Evolutionary conservation across 2,329 filamentous ascomycete genomes (phyloP).

Genomic region (Apiospora koreana): DNA sequence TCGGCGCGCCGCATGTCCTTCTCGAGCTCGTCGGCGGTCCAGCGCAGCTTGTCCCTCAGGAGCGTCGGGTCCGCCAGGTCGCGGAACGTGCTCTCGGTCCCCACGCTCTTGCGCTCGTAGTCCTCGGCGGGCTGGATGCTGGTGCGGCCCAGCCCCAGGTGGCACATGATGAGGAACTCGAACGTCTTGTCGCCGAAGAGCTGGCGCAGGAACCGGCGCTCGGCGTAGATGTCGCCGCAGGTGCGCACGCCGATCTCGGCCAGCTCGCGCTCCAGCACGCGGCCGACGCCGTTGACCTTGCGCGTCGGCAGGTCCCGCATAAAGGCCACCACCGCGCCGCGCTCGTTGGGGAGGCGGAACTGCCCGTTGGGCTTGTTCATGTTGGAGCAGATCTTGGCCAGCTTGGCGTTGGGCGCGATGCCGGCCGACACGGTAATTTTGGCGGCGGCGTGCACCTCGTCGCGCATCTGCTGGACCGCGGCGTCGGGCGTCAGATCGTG

Average conservation of each 20-base stretch:
- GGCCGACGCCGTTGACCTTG: slow-evolving; percentile 93
- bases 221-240: slow-evolving; percentile 81
- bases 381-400: slow-evolving; percentile 95
- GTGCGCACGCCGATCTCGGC: slow-evolving; percentile 84
- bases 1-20: slow-evolving; percentile 78
- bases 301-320: slow-evolving; percentile 82
- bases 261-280: slow-evolving; percentile 89
- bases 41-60: slow-evolving; percentile 75
- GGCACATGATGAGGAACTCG: slow-evolving; percentile 80
- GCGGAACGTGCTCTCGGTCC: slow-evolving; percentile 88
- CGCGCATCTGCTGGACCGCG: slow-evolving; percentile 75
- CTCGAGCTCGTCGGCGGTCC: slow-evolving; percentile 82
- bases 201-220: slow-evolving; percentile 71
- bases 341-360: slow-evolving; percentile 72
- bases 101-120: slow-evolving; percentile 89
- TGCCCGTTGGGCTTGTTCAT: slow-evolving; percentile 97
- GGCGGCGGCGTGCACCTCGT: slow-evolving; percentile 73
- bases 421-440: slow-evolving; percentile 91
- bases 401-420: slow-evolving; percentile 87
- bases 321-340: slow-evolving; percentile 76
- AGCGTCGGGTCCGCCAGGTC: slow-evolving; percentile 71
- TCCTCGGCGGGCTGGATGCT: slow-evolving; percentile 84
- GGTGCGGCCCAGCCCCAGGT: slow-evolving; percentile 85
- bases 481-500: slow-evolving; percentile 70
- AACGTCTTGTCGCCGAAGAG: slow-evolving; percentile 93